phyloP scores from a whole-genome alignment of 495 filamentous ascomycete genomes.

The Delitschia confertaspora region DNA sequence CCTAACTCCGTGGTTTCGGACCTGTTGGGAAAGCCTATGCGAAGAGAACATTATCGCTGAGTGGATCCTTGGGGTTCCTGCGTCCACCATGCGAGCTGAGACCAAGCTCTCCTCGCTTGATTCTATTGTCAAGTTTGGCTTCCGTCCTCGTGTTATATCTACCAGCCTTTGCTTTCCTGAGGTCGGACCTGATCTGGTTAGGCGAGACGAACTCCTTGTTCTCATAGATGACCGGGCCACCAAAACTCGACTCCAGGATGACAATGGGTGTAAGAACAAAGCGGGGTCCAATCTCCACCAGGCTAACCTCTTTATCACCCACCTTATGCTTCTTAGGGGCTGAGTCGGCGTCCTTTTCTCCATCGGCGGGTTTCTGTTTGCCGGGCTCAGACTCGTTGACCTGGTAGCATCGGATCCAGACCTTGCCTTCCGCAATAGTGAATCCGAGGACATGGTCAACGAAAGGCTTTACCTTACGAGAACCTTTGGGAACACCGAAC shows the following conservation, averaged over 20 bases:
- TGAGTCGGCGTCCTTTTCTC: conserved; percentile 27
- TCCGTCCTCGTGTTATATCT: conserved; percentile 67
- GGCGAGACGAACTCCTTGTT: conserved; percentile 97
- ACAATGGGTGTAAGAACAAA: conserved; percentile 95
- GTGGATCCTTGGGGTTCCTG: conserved; percentile 52
- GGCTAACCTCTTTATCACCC: conserved; percentile 53
- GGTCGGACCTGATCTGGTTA: conserved; percentile 81
- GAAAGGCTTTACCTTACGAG: conserved; percentile 88
- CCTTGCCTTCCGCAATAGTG: conserved; percentile 85
- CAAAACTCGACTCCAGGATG: conserved; percentile 90
- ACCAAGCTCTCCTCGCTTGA: conserved; percentile 68
- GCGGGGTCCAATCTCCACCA: conserved; percentile 90
- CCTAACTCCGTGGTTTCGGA: no score
- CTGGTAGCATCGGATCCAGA: conserved; percentile 95
- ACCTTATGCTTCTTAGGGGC: conserved; percentile 30
- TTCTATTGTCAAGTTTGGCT: conserved; percentile 57
- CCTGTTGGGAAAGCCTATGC: no score
- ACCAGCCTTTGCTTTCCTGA: conserved; percentile 63
- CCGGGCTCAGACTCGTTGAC: conserved; percentile 69
- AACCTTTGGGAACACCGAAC: conserved; percentile 86
- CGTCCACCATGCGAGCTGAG: conserved; percentile 56
- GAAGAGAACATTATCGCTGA: conserved; percentile 79
- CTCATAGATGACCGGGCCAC: conserved; percentile 94
- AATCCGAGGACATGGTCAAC: conserved; percentile 91
- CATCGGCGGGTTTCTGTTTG: conserved; percentile 38